phyloP scores from a whole-genome alignment of 1,284 basidiomycete species.

The Moesziomyces sp. region DNA sequence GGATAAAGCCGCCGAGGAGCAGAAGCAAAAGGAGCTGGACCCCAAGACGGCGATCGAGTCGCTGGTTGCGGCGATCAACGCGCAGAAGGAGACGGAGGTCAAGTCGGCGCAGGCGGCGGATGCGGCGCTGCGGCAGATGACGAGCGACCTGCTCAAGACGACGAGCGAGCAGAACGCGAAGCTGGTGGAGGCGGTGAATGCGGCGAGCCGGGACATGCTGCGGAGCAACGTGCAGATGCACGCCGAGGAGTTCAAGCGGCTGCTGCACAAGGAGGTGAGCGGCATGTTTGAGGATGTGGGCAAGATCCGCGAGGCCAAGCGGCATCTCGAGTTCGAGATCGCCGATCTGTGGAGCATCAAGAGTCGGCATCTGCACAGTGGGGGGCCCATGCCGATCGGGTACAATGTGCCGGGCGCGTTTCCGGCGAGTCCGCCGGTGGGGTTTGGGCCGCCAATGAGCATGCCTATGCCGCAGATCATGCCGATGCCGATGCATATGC shows the following conservation, averaged over 20 bases:
- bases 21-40: constrained; percentile 42
- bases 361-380: constrained; percentile 28
- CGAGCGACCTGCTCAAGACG: constrained; percentile 40
- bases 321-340: constrained; percentile 56
- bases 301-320: constrained; percentile 59
- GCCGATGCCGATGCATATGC: constrained; percentile 19
- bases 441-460: not conserved
- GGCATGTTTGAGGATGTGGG: constrained; percentile 64
- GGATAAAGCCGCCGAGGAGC: constrained; percentile 39
- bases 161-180: constrained; percentile 53
- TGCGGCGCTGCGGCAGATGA: constrained; percentile 46
- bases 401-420: constrained; percentile 30
- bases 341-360: constrained; percentile 61
- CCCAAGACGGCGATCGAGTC: constrained; percentile 60
- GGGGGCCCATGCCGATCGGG: constrained; percentile 4
- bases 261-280: constrained; percentile 48
- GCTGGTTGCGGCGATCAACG: constrained; percentile 55
- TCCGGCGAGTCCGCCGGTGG: constrained; percentile 8
- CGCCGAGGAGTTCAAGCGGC: constrained; percentile 56
- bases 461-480: constrained; percentile 14
- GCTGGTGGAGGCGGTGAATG: constrained; percentile 54
- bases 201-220: constrained; percentile 55
- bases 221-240: constrained; percentile 51
- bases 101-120: constrained; percentile 42
- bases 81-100: constrained; percentile 46